Evolutionary conservation across 805 yeast genomes (phyloP).

Genomic region (Sugiyamaella smithiae): DNA sequence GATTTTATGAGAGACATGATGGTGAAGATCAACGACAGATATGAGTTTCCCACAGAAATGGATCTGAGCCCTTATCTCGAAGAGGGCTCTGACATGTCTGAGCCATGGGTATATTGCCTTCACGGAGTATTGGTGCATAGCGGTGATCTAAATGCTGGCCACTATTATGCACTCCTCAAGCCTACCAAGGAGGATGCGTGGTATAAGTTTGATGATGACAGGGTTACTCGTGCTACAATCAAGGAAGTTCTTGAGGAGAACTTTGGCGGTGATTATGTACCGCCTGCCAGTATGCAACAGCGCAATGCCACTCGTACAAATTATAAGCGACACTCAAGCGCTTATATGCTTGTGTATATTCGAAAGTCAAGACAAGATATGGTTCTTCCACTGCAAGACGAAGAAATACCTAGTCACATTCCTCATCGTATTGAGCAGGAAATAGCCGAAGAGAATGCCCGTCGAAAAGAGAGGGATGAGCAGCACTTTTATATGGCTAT

Average conservation of each 20-base stretch:
- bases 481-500: slow-evolving; percentile 61
- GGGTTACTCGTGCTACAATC: slow-evolving; percentile 82
- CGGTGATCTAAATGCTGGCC: slow-evolving; percentile 95
- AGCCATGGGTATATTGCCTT: slow-evolving; percentile 73
- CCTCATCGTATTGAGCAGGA: slow-evolving; percentile 65
- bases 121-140: slow-evolving; percentile 96
- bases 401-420: slow-evolving; percentile 65
- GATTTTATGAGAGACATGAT: slow-evolving; percentile 85
- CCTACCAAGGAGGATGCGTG: slow-evolving; percentile 70
- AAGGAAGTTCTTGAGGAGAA: slow-evolving; percentile 88
- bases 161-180: slow-evolving; percentile 89
- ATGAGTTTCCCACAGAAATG: slow-evolving; percentile 81
- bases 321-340: slow-evolving; percentile 82
- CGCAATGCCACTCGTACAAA: slow-evolving; percentile 39
- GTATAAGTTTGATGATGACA: slow-evolving; percentile 94
- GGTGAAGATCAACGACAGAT: slow-evolving; percentile 87
- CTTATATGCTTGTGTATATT: slow-evolving; percentile 94
- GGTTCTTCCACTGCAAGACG: slow-evolving; percentile 59
- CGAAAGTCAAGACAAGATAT: slow-evolving; percentile 57
- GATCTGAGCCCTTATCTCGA: slow-evolving; percentile 80
- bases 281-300: slow-evolving; percentile 23
- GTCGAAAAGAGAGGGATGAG: slow-evolving; percentile 65
- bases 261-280: slow-evolving; percentile 69
- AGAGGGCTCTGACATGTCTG: slow-evolving; percentile 42
- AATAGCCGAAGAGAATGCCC: slow-evolving; percentile 49